Conservation (phyloP, 345 rosid genomes). For the Physaria fendleri region DNA sequence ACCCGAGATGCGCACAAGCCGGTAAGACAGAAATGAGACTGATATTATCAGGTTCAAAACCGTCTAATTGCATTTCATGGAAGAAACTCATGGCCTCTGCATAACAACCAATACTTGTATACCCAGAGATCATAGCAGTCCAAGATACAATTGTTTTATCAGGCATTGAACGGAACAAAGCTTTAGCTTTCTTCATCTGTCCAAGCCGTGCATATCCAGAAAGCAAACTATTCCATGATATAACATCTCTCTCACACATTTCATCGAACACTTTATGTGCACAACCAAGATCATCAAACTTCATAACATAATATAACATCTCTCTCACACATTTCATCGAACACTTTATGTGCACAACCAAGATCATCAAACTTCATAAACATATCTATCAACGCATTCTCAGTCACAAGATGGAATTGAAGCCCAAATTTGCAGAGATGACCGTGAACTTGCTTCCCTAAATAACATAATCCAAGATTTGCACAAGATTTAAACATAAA, state of each 20-base stretch:
- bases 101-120: constrained; percentile 28
- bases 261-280: constrained; percentile 52
- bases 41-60: constrained; percentile 45
- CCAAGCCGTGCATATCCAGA: constrained; percentile 55
- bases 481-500: constrained; percentile 46
- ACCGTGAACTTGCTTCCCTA: constrained; percentile 43
- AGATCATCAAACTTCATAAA: constrained; percentile 36
- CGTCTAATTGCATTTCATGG: constrained; percentile 34
- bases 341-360: constrained; percentile 37
- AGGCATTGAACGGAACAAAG: constrained; percentile 37
- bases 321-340: constrained; percentile 46
- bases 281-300: constrained; percentile 21
- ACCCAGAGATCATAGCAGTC: constrained; percentile 60
- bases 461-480: constrained; percentile 22
- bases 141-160: constrained; percentile 48
- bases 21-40: constrained; percentile 48
- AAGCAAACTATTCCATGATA: constrained; percentile 53
- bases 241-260: constrained; percentile 45
- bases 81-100: constrained; percentile 43
- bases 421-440: constrained; percentile 45
- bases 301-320: constrained; percentile 60
- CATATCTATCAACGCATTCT: constrained; percentile 49
- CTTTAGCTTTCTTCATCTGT: constrained; percentile 39
- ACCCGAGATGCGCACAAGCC: constrained; percentile 50
- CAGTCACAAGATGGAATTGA: constrained; percentile 28